A percentile compares a stretch with the other conserved stretches of the same genome.
phyloP scores from a whole-genome alignment of 2,329 filamentous ascomycete species.

The Aspergillus fumigatiaffinis region DNA sequence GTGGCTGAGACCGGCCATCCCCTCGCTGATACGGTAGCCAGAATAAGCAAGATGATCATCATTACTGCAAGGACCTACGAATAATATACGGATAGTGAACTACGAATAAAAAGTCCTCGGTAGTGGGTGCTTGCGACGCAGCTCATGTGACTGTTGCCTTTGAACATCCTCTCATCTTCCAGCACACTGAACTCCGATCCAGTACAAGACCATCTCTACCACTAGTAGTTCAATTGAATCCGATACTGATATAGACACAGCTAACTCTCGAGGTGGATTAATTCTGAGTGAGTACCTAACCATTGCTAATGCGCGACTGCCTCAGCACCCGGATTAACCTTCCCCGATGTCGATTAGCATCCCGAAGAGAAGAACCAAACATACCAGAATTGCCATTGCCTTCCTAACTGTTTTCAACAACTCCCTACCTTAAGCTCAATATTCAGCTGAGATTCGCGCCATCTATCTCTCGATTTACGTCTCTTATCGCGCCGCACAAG shows the following conservation, averaged over 20 bases:
- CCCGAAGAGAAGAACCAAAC: constrained; percentile 17
- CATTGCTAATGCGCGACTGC: constrained; percentile 3
- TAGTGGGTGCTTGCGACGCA: not conserved
- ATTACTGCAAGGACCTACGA: not conserved
- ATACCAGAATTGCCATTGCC: constrained; percentile 14
- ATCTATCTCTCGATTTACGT: not conserved
- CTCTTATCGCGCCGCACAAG: constrained; percentile 1
- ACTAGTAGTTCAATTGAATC: not conserved
- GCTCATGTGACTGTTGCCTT: not conserved
- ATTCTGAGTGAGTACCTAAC: not conserved
- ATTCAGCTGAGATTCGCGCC: not conserved
- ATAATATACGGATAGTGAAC: not conserved
- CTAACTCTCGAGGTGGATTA: not conserved
- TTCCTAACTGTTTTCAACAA: constrained; percentile 9
- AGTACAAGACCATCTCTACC: not conserved
- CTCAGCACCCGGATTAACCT: constrained; percentile 19
- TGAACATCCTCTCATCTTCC: not conserved
- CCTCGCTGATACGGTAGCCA: not conserved
- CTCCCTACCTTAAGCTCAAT: constrained; percentile 1
- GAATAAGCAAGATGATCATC: not conserved
- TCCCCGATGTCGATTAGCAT: constrained; percentile 18
- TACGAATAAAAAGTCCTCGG: not conserved
- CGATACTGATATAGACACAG: too few relatives aligned
- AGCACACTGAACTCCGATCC: not conserved
- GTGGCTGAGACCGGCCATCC: not conserved